phyloP scores from a whole-genome alignment of 2,329 filamentous ascomycete species.

The Alternaria ethzedia region DNA sequence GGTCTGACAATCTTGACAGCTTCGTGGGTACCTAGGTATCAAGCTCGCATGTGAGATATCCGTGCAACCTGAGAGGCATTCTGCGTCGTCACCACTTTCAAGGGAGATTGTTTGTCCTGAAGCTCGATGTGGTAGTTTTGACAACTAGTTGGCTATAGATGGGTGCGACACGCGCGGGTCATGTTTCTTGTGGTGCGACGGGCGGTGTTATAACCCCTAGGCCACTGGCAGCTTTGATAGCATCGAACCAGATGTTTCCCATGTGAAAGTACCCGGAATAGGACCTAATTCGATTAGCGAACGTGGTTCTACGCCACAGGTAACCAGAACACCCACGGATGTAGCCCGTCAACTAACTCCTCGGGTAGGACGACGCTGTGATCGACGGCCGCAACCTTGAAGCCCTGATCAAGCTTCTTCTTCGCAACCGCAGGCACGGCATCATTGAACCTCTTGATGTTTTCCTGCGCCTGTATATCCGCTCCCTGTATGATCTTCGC shows the following conservation, averaged over 20 bases:
- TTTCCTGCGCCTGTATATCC: constrained; percentile 16
- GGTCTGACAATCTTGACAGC: not conserved
- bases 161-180: not conserved
- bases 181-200: not conserved
- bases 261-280: constrained; percentile 38
- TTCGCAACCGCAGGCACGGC: constrained; percentile 29
- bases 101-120: not conserved
- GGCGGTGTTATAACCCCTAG: constrained; percentile 17
- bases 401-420: constrained; percentile 21
- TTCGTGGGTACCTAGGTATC: not conserved
- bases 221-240: constrained; percentile 9
- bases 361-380: constrained; percentile 18
- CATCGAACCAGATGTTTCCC: constrained; percentile 34
- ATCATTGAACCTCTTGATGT: constrained; percentile 31
- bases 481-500: constrained; percentile 42
- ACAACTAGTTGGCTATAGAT: not conserved
- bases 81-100: not conserved
- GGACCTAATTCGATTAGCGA: constrained; percentile 14
- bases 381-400: constrained; percentile 37
- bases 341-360: constrained; percentile 35
- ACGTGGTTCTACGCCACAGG: not conserved
- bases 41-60: not conserved
- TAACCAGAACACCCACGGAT: constrained; percentile 29
- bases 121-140: not conserved
- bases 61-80: not conserved